A percentile compares a stretch with the other conserved stretches of the same genome.
Evolutionary conservation across 176 grass and related monocot genomes (phyloP).

Genomic region (Eleusine coracana): DNA sequence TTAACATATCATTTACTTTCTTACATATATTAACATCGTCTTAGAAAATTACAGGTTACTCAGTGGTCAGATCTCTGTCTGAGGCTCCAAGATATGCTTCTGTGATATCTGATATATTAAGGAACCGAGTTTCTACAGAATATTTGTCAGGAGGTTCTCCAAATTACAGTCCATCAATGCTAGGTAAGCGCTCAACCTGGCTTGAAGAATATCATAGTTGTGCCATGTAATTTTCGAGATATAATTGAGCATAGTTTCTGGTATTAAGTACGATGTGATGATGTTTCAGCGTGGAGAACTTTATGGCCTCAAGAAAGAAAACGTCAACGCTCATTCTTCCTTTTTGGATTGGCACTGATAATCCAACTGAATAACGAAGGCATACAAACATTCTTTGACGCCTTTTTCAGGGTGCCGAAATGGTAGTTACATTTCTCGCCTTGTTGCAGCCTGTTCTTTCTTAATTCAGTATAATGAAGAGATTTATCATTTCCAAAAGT

Average conservation of each 20-base stretch:
- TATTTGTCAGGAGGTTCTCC: conserved; percentile 57
- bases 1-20: neutral
- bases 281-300: conserved; percentile 82
- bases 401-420: conserved; percentile 84
- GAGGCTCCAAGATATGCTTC: conserved; percentile 96
- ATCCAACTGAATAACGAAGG: conserved; percentile 88
- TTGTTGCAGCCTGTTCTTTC: neutral
- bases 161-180: conserved; percentile 75
- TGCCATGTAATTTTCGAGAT: neutral
- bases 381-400: conserved; percentile 87
- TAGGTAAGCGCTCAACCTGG: conserved; percentile 50
- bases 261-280: neutral
- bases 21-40: conserved; percentile 20
- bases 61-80: conserved; percentile 94
- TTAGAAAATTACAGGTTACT: conserved; percentile 76
- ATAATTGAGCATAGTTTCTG: neutral
- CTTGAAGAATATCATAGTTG: conserved; percentile 2
- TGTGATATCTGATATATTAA: conserved; percentile 81
- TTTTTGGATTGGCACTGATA: conserved; percentile 90
- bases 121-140: conserved; percentile 52
- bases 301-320: conserved; percentile 96
- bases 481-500: neutral
- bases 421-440: conserved; percentile 48
- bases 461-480: neutral
- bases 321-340: conserved; percentile 91